Conservation (phyloP, 257 asterid genomes). For the Solanum pinnatisectum region DNA sequence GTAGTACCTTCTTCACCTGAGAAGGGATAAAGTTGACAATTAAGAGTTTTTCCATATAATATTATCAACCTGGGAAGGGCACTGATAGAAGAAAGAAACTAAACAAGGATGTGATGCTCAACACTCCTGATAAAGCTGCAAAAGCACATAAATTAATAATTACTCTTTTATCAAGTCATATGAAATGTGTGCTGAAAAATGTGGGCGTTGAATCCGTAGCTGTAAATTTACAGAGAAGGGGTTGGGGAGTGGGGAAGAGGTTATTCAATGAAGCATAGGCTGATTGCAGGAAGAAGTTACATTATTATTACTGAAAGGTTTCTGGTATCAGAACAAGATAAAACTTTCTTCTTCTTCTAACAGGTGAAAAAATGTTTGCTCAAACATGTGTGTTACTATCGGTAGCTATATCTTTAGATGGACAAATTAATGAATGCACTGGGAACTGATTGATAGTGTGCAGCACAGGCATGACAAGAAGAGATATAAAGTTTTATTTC, state of each 20-base stretch:
- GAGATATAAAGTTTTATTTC: not conserved
- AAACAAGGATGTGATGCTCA: not conserved
- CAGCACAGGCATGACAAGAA: not conserved
- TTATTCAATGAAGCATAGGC: not conserved
- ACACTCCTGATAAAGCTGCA: not conserved
- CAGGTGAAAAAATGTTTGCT: not conserved
- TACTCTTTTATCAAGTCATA: not conserved
- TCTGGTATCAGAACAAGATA: not conserved
- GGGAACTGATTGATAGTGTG: not conserved
- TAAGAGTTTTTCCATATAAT: not conserved
- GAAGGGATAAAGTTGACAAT: not conserved
- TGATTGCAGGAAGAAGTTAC: not conserved
- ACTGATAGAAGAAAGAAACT: not conserved
- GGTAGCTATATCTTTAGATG: not conserved
- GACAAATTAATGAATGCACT: not conserved
- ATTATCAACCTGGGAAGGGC: not conserved
- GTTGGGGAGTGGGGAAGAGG: not conserved
- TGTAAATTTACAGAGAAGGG: not conserved
- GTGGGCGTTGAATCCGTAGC: not conserved
- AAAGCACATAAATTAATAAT: not conserved
- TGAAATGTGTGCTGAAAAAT: not conserved
- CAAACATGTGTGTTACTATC: not conserved
- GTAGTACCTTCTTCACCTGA: not conserved
- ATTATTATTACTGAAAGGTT: not conserved
- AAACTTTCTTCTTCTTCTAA: not conserved